Conservation (phyloP, 2,329 filamentous ascomycete species). For the Beauveria bassiana region DNA sequence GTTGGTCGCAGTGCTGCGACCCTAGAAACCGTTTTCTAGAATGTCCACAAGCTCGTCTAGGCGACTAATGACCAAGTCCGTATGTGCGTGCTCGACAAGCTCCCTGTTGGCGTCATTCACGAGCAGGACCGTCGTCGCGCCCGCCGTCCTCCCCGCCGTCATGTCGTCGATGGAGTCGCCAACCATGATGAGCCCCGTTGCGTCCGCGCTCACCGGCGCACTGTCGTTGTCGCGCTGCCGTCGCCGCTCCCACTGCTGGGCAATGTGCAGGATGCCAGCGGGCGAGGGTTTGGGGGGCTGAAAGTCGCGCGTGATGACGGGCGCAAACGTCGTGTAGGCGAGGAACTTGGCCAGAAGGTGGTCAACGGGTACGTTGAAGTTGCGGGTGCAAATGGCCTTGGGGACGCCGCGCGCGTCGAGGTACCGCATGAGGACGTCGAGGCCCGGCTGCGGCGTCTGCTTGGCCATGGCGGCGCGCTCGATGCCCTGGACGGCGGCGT, state of each 20-base stretch:
- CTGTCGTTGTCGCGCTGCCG: conserved; percentile 29
- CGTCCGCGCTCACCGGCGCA: conserved; percentile 28
- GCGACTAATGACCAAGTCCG: conserved; percentile 62
- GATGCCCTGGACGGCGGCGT: conserved; percentile 67
- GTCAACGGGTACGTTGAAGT: conserved; percentile 74
- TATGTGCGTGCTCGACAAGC: conserved; percentile 64
- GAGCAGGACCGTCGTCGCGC: conserved; percentile 83
- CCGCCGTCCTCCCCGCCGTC: conserved; percentile 73
- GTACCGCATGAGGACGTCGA: conserved; percentile 72
- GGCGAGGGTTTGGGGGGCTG: conserved; percentile 79
- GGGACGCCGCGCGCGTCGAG: conserved; percentile 51
- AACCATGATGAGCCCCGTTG: conserved; percentile 52
- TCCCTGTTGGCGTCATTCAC: conserved; percentile 72
- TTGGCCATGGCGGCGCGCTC: conserved; percentile 72
- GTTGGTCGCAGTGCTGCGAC: conserved; percentile 25
- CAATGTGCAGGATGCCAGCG: conserved; percentile 81
- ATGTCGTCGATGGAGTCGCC: conserved; percentile 89
- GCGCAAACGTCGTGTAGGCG: conserved; percentile 57
- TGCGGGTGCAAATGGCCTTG: conserved; percentile 88
- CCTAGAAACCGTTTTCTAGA: conserved; percentile 67
- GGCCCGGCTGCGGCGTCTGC: conserved; percentile 76
- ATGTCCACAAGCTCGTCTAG: conserved; percentile 71
- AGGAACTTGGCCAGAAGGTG: conserved; percentile 73
- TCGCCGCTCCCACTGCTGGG: conserved; percentile 60
- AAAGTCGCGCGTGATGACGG: conserved; percentile 80